These are phyloP conservation scores for Populus deltoides DNA, from an alignment of 345 rosid genomes.

Conservation along the genomic window DNA sequence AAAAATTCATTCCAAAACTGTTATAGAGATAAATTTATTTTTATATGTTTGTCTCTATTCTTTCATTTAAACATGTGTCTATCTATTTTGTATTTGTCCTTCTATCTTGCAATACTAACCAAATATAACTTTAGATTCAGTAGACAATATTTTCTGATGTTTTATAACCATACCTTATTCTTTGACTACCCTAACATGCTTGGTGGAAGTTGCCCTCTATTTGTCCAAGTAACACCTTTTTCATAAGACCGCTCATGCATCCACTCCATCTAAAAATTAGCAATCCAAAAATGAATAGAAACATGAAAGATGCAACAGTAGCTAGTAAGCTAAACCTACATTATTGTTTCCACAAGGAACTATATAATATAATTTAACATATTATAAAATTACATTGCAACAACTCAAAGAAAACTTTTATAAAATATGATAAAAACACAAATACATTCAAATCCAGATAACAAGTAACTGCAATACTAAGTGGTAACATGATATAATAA, in stretches of 20 bases:
- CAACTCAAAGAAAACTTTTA: neutral
- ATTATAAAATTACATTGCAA: neutral
- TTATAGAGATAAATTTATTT: too few relatives aligned
- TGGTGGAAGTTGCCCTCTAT: constrained; percentile 87
- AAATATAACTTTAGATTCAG: too few relatives aligned
- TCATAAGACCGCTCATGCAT: constrained; percentile 83
- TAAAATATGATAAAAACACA: neutral
- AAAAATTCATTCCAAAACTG: too few relatives aligned
- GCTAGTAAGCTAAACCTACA: neutral
- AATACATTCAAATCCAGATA: neutral
- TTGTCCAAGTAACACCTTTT: constrained; percentile 69
- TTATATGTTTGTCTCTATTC: too few relatives aligned
- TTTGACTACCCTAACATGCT: constrained; percentile 84
- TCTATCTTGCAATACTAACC: too few relatives aligned
- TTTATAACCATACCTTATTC: constrained; percentile 58
- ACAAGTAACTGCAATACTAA: neutral
- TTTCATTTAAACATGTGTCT: too few relatives aligned
- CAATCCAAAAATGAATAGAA: constrained; percentile 7
- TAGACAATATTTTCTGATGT: neutral
- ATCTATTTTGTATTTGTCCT: too few relatives aligned
- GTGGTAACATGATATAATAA: neutral
- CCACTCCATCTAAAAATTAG: constrained; percentile 77
- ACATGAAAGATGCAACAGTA: neutral
- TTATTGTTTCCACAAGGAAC: neutral
- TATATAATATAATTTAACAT: neutral